These are phyloP conservation scores for Onygena corvina DNA, from an alignment of 2,329 filamentous ascomycete species.

Conservation along the genomic window DNA sequence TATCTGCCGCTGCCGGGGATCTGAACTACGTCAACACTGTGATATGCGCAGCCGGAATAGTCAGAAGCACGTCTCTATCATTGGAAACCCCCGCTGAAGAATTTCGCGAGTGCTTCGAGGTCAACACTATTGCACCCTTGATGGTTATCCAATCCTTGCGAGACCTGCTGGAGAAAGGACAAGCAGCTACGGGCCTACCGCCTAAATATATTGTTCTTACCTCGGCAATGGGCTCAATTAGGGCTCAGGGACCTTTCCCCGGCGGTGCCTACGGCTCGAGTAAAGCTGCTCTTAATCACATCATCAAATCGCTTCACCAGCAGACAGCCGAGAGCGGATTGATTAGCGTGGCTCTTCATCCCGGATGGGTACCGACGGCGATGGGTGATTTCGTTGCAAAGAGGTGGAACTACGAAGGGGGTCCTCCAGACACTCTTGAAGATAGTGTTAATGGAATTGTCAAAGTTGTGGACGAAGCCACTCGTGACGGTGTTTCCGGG, in stretches of 20 bases:
- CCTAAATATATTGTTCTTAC: conserved; percentile 18
- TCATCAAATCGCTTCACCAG: conserved; percentile 17
- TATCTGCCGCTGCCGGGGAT: conserved; percentile 16
- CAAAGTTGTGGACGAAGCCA: conserved; percentile 28
- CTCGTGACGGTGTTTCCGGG: conserved; percentile 24
- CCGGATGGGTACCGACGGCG: conserved; percentile 28
- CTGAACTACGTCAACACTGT: conserved; percentile 23
- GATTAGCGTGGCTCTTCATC: conserved; percentile 23
- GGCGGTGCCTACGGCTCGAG: conserved; percentile 19
- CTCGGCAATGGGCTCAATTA: conserved; percentile 20
- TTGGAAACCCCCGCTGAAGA: conserved; percentile 24
- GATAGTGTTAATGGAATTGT: conserved; percentile 26
- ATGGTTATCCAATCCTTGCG: conserved; percentile 18
- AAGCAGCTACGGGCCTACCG: background rate
- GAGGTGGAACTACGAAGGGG: conserved; percentile 23
- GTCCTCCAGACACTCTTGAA: conserved; percentile 23
- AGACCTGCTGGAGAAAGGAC: conserved; percentile 15
- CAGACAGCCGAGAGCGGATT: conserved; percentile 20
- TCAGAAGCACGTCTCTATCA: conserved; percentile 49
- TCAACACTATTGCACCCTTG: conserved; percentile 28
- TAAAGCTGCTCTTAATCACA: conserved; percentile 19
- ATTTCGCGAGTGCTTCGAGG: conserved; percentile 16
- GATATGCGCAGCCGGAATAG: conserved; percentile 27
- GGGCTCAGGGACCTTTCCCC: conserved; percentile 16
- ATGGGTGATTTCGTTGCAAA: conserved; percentile 23